Evolutionary conservation across 2,329 filamentous ascomycete species (phyloP), one percentile per base, ranked within the genome.

Genomic region (Colletotrichum lupini): DNA sequence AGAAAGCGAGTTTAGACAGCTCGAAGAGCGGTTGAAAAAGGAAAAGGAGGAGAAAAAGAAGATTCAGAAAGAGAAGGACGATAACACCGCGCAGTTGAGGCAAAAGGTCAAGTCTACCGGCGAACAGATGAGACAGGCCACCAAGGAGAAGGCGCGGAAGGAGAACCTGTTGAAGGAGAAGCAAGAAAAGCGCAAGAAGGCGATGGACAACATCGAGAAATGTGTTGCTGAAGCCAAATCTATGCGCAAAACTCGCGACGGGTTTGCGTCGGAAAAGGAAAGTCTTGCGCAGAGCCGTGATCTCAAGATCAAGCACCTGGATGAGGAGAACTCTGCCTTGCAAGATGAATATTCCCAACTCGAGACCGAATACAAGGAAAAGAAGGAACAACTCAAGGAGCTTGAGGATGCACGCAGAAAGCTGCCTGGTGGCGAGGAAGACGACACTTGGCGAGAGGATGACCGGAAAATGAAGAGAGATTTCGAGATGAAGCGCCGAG

Each of bases 21-120:
- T 90, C 65, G 84, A 94, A 76, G 89, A 91, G 52, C 91, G 94
- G 57, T 81, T 98, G 37, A 90, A 92, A 67, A 91, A 91, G 72
- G 94, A 97, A 78, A 93, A 94, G 73, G 94, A 97, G 76, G 89
- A 92, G 63, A 91, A 98, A 80, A 92, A 90, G 78, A 92, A 92
- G 74, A 88, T 92, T 24, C 87, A 97, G 67, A 97, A 94, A 80
- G 94, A 97, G 79, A 98, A 97, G 81, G 96, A 98, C 76, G 95
- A 97, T 78, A 93, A 92, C 63, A 98, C 95, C 61, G 92, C 94
- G 57, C 95, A 95, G 79, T 84, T 98, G 67, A 94, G 93, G 78
- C 93, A 93, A 75, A 92, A 96, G 79, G 92, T 97, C 66, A 92
- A 94, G 65, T 91, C 90, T 58, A 91, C 95, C 6, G 95, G 97